phyloP scores from a whole-genome alignment of 140 eudicot species.

The Erigeron philadelphicus region DNA sequence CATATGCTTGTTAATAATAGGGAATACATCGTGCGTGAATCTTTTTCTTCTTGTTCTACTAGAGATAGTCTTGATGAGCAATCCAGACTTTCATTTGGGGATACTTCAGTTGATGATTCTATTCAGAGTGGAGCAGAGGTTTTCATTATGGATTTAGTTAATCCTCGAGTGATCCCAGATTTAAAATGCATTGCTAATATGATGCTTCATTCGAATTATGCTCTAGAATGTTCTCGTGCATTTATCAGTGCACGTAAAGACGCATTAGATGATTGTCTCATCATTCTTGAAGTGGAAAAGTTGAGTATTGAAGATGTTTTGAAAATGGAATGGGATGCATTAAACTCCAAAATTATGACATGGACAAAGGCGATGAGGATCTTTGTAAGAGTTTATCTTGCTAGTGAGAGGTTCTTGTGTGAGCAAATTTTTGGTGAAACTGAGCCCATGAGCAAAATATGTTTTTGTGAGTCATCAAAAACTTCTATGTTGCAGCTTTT shows the following conservation, averaged over 20 bases:
- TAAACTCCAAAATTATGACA: conserved; percentile 60
- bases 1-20: conserved; percentile 65
- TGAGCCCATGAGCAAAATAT: conserved; percentile 41
- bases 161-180: conserved; percentile 41
- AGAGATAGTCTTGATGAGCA: conserved; percentile 50
- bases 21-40: conserved; percentile 72
- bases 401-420: conserved; percentile 54
- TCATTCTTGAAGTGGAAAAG: conserved; percentile 64
- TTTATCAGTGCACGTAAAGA: conserved; percentile 56
- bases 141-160: conserved; percentile 48
- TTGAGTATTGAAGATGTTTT: conserved; percentile 67
- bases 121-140: conserved; percentile 49
- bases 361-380: conserved; percentile 71
- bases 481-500: conserved; percentile 63
- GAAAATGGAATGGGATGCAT: conserved; percentile 68
- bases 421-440: conserved; percentile 67
- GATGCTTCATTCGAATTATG: conserved; percentile 66
- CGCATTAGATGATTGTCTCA: conserved; percentile 67
- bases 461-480: conserved; percentile 67
- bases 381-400: conserved; percentile 71
- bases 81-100: conserved; percentile 29
- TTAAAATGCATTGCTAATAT: conserved; percentile 53
- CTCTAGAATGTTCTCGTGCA: conserved; percentile 56
- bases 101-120: conserved; percentile 38
- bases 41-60: conserved; percentile 54